Evolutionary conservation across 805 yeast genomes (phyloP).

Genomic region (Pichia kluyveri): DNA sequence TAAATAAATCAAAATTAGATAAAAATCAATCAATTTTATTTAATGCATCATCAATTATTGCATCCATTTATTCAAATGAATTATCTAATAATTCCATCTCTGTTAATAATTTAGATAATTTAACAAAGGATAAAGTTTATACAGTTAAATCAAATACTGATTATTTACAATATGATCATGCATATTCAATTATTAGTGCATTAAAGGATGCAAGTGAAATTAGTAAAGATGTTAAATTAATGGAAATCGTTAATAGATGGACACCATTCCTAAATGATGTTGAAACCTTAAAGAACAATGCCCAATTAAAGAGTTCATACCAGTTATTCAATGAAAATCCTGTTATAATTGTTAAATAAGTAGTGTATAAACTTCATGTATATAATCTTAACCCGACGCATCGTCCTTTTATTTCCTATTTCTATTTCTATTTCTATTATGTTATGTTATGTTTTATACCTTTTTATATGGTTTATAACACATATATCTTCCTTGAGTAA

Average conservation of each 20-base stretch:
- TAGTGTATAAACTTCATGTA: not conserved
- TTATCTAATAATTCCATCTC: not conserved
- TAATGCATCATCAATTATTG: constrained; percentile 3
- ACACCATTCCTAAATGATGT: constrained; percentile 1
- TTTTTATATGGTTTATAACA: too few relatives aligned
- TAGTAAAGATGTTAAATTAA: not conserved
- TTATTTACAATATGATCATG: constrained; percentile 9
- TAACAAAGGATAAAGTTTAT: constrained; percentile 1
- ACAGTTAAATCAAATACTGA: constrained; percentile 1
- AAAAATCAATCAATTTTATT: constrained; percentile 4
- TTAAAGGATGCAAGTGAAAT: constrained; percentile 7
- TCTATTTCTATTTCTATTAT: too few relatives aligned
- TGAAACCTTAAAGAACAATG: constrained; percentile 1
- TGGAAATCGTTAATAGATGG: constrained; percentile 4
- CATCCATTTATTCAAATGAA: constrained; percentile 1
- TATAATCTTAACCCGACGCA: not conserved
- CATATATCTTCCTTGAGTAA: too few relatives aligned
- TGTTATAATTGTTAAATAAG: not conserved
- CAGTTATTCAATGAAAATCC: not conserved
- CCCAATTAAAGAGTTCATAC: not conserved
- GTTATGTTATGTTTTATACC: too few relatives aligned
- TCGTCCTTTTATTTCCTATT: too few relatives aligned
- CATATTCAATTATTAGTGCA: constrained; percentile 7
- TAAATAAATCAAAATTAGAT: constrained; percentile 7
- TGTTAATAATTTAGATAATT: constrained; percentile 1